Base-by-base conservation (phyloP, 1,284 basidiomycete species). In the Waitea zeae region DNA sequence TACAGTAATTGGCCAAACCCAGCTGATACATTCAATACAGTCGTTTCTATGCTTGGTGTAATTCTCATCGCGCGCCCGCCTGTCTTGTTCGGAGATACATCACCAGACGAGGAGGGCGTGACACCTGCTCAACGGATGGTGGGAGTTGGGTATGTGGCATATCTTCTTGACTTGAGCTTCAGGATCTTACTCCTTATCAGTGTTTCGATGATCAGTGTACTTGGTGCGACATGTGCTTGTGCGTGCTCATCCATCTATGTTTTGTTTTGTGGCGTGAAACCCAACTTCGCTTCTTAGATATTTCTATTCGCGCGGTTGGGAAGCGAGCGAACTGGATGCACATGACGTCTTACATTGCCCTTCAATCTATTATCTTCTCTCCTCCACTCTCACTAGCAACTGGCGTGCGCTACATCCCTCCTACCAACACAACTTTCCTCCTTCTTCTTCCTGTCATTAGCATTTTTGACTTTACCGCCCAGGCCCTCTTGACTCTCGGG, bases 311-410 rank as follows among this genome's bases (percentile, higher is more conserved):
- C 3, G 70, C 69, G 5, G 77, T 86, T 19, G 82, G 82, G 2
- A 72, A 66, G 40, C 64, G 73, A 1, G 80, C 80, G 3, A 76
- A 81, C 44, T 61, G 79, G 0, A 53, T 86, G 36, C 82, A 88
- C 47, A 64, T 67, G n/a, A 62, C 84, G 41, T 59, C 64, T 2
- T 75, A 67, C 38, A 86, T 82, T 46, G 71, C 79, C 0, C 52
- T 64, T 17, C 62, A 70, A 44, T 76, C 70, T 39, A 62, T 75
- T 2, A 50, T 79, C 28, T 64, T 67, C 1, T 61, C 69, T 22
- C 17, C 7, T 17, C 30, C 1, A 39, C 70, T 67, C 9, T 67
- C 72, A 57, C 38, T 61, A 14, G 42, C 56, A 3, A 52, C 59
- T 22, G 50, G 52, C 11, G 51, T 58, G 3, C 56, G 54, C 1